Conservation (phyloP, 176 grass and related monocot genomes). For the Lolium multiflorum region DNA sequence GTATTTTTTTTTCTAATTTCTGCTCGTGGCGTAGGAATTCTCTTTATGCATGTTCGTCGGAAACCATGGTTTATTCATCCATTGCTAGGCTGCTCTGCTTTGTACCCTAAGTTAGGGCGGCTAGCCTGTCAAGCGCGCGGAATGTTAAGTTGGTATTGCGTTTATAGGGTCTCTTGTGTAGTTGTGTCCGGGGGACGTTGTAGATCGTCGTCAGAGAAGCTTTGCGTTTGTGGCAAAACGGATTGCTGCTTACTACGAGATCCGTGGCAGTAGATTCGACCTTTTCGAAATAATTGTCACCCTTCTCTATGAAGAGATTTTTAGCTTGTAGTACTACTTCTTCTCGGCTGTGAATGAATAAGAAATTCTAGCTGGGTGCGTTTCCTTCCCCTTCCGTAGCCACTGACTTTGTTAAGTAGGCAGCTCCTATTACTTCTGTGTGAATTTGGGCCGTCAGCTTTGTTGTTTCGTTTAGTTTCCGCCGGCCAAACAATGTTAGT, state of each 20-base stretch:
- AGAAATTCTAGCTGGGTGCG: background rate
- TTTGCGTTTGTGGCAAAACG: too few relatives aligned
- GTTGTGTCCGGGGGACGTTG: background rate
- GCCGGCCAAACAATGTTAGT: background rate
- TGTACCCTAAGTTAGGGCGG: background rate
- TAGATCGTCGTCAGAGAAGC: too few relatives aligned
- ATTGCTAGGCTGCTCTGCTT: background rate
- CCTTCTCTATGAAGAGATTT: background rate
- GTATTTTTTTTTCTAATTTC: background rate
- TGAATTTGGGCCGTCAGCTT: background rate
- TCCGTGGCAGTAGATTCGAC: background rate
- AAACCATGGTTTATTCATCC: background rate
- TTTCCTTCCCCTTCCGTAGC: background rate
- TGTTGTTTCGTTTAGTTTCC: background rate
- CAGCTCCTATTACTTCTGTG: background rate
- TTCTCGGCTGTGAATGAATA: background rate
- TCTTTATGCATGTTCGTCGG: background rate
- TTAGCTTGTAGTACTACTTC: background rate
- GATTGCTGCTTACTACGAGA: too few relatives aligned
- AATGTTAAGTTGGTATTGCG: background rate
- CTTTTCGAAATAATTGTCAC: background rate
- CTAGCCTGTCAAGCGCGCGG: background rate
- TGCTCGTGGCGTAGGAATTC: background rate
- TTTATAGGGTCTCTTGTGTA: background rate
- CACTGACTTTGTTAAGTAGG: background rate